These are phyloP conservation scores for Butyriboletus loyo DNA, from an alignment of 768 basidiomycete species.

Conservation along the genomic window DNA sequence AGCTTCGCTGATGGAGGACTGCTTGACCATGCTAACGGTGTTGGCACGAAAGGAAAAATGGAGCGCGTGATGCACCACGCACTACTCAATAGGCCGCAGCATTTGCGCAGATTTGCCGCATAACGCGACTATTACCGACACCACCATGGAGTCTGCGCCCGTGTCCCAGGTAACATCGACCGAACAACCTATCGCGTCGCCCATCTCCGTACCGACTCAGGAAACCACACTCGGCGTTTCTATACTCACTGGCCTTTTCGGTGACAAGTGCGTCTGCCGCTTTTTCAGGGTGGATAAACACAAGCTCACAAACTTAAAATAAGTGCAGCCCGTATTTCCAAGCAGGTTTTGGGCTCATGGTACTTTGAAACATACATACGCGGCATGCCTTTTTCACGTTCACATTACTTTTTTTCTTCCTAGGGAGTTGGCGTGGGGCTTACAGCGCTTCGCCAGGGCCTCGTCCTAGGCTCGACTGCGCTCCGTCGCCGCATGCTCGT, in stretches of 20 bases:
- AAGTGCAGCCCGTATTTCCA: constrained; percentile 91
- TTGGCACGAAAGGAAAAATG: constrained; percentile 14
- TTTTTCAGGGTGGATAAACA: background rate
- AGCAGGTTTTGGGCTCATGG: constrained; percentile 98
- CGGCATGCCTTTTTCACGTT: background rate
- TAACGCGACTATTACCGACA: background rate
- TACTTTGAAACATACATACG: constrained; percentile 30
- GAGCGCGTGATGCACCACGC: constrained; percentile 26
- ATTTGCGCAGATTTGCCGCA: background rate
- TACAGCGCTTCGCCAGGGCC: constrained; percentile 67
- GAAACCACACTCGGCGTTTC: constrained; percentile 22
- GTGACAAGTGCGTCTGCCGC: constrained; percentile 61
- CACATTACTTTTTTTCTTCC: background rate
- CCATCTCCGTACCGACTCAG: constrained; percentile 3
- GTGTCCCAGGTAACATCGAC: background rate
- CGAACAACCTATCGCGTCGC: background rate
- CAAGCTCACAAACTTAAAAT: constrained; percentile 23
- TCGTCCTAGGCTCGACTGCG: constrained; percentile 65
- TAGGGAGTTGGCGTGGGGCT: constrained; percentile 91
- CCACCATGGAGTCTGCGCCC: constrained; percentile 10
- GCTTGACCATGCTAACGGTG: constrained; percentile 33
- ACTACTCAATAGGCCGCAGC: constrained; percentile 18
- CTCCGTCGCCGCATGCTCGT: constrained; percentile 90
- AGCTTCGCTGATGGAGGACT: constrained; percentile 35
- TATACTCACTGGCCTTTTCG: constrained; percentile 41